Evolutionary conservation across 108 stramenopile species (phyloP), one percentile per base, ranked within the genome.

Genomic region (Skeletonema menzelii): DNA sequence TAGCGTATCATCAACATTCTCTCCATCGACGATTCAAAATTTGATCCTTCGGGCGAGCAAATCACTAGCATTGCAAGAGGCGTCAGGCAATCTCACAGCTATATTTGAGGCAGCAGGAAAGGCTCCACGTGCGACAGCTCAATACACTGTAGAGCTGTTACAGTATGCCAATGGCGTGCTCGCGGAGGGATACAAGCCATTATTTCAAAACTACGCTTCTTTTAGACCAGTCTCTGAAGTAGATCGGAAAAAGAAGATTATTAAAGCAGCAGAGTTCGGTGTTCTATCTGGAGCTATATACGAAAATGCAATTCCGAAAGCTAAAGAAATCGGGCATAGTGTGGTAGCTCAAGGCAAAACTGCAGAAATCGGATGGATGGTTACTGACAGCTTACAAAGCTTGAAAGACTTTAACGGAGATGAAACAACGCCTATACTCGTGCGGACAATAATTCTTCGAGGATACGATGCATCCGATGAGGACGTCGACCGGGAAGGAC

Each of bases 381-480:
- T 93, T 2, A 86, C 89, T 26, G 95, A 94, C 68, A 78, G 74
- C 38, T 30, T 87, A 38, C 73, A 67, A 59, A 22, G 10, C 8
- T 73, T 79, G 59, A 59, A 75, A 40, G 74, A 82, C 27, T 84
- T 73, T 34, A 26, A 27, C 20, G 26, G 27, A 8, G 59, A 64
- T 38, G 66, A 53, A 17, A 31, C 34, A 68, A 40, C 72, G 47
- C 59, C 74, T 61, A 42, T 27, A 40, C 59, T 86, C 24, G 80
- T 88, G 8, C 73, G 93, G 40, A 90, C 93, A 8, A 86, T 95
- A 59, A 87, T 88, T 8, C 63, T 96, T 59, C 89, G 91, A 8
- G 95, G 95, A 34, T 96, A 89, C 81, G 95, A 96, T 84, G 95
- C 95, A 15, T 88, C 85, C 8, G 95, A 96, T 69, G 91, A 89